Base-by-base conservation (phyloP, 306 rosid genomes). In the Malus orientalis region DNA sequence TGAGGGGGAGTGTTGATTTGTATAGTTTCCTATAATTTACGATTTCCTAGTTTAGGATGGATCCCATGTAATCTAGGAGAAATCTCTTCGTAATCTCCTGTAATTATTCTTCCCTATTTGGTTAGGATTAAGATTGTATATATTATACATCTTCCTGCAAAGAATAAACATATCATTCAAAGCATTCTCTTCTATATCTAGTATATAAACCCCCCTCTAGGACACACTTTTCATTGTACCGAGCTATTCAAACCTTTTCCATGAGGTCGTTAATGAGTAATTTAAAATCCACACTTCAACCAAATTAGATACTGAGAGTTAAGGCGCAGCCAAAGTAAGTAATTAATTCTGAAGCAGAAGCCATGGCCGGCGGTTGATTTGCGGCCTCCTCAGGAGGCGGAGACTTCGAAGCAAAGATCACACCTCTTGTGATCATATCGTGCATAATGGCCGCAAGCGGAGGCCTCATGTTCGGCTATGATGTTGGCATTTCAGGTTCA, bases 381-480 rank as follows among this genome's bases (percentile, higher is more conserved):
- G 55, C 77, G 6, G 73, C n/a, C 19, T 3, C 76, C 3, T 58
- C 55, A 2, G 36, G 79, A 14, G 77, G 71, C 1, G 40, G 33
- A 22, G 54, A 82, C 0, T 88, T 84, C 47, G 89, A 88, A 30
- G 85, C 89, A 0, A 86, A 25, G 73, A 90, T 86, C 65, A 90
- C 88, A 1, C 20, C 61, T 0, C 29, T 86, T 6, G 90, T 86
- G 59, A 66, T 88, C 8, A 23, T 84, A 1, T 86, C 92, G 4
- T 86, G 89, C 74, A 53, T 90, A 16, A 74, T 87, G 89, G 90
- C 90, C 0, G 88, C 90, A 9, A 74, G 80, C 1, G 89, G 95
- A 38, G 91, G 95, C 3, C 90, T 89, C 23, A 89, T 89, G 94
- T 87, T 89, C 67, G 88, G 94, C 58, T 89, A 86, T 51, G 91